Evolutionary conservation across 345 rosid species (phyloP).

Genomic region (Populus nigra): DNA sequence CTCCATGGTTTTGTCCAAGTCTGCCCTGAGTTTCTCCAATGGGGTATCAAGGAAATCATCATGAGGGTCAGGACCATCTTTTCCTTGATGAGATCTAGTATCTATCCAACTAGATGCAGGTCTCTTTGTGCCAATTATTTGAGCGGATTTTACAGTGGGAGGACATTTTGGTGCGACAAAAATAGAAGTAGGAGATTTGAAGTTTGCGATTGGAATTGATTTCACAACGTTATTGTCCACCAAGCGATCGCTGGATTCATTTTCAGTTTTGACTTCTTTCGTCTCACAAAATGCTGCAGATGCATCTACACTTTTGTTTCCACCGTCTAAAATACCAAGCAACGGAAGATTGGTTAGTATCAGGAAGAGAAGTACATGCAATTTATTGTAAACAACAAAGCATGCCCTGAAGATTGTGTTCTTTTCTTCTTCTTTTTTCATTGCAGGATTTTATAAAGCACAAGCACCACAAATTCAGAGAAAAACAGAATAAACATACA

Average conservation of each 20-base stretch:
- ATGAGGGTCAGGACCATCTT: conserved; percentile 65
- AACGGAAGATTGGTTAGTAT: conserved; percentile 15
- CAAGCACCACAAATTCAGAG: background rate
- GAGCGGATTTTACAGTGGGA: conserved; percentile 36
- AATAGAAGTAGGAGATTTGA: conserved; percentile 28
- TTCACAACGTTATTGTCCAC: conserved; percentile 38
- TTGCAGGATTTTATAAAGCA: background rate
- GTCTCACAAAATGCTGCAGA: conserved; percentile 20
- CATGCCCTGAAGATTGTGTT: background rate
- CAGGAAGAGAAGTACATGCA: conserved; percentile 1
- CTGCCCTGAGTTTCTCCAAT: conserved; percentile 52
- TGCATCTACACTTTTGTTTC: conserved; percentile 22
- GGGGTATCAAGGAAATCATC: conserved; percentile 93
- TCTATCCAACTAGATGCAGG: conserved; percentile 73
- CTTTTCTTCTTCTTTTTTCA: background rate
- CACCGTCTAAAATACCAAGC: conserved; percentile 29
- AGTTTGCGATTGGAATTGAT: conserved; percentile 35
- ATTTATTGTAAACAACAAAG: background rate
- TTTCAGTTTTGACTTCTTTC: conserved; percentile 39
- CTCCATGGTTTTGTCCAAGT: conserved; percentile 37
- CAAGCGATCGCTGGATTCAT: conserved; percentile 20
- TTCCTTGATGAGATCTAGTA: conserved; percentile 57
- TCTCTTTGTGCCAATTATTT: conserved; percentile 55
- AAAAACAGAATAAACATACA: background rate
- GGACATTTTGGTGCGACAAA: conserved; percentile 27